A percentile compares a stretch with the other conserved stretches of the same genome.
phyloP scores from a whole-genome alignment of 2,329 filamentous ascomycete genomes.

The Neonectria magnoliae region DNA sequence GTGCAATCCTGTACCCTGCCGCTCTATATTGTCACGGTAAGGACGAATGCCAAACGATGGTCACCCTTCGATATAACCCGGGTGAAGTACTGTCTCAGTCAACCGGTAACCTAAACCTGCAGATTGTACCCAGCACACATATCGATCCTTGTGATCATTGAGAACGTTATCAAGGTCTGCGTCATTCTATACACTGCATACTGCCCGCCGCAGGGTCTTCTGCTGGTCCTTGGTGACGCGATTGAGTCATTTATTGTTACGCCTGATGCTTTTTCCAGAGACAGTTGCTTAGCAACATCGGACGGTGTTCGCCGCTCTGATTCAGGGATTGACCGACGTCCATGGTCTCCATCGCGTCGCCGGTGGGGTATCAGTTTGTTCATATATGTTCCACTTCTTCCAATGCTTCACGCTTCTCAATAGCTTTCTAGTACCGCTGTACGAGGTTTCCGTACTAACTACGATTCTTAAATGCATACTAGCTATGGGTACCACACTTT shows the following conservation, averaged over 20 bases:
- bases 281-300: slow-evolving; percentile 14
- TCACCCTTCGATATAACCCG: not conserved
- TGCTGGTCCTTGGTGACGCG: slow-evolving; percentile 23
- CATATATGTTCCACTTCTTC: not conserved
- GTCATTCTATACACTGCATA: slow-evolving; percentile 9
- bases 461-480: not conserved
- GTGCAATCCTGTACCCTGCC: not conserved
- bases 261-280: slow-evolving; percentile 5
- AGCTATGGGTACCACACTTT: not conserved
- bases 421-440: too few relatives aligned
- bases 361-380: slow-evolving; percentile 9
- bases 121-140: slow-evolving; percentile 10
- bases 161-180: slow-evolving; percentile 12
- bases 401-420: too few relatives aligned
- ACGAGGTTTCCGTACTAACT: too few relatives aligned
- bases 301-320: not conserved
- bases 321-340: slow-evolving; percentile 1
- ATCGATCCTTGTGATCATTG: not conserved
- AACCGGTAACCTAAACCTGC: slow-evolving; percentile 3
- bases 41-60: slow-evolving; percentile 10
- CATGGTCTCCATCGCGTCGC: not conserved
- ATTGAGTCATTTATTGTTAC: slow-evolving; percentile 14
- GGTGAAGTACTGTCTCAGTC: slow-evolving; percentile 17
- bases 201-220: slow-evolving; percentile 8
- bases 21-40: not conserved